Evolutionary conservation across 2,329 filamentous ascomycete species (phyloP).

Genomic region (Rutstroemia sp.): DNA sequence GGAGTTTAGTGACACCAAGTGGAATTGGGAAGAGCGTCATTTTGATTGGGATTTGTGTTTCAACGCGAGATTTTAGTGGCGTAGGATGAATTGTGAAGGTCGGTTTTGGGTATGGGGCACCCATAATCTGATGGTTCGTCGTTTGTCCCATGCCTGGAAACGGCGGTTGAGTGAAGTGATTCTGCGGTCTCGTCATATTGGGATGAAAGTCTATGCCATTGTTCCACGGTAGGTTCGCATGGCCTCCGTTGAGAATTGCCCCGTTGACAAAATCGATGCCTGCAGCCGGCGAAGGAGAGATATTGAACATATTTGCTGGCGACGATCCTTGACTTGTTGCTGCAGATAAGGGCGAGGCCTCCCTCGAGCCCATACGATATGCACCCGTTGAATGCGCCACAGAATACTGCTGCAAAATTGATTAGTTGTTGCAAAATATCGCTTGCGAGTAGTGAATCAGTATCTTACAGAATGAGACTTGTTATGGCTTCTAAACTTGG

Average conservation of each 20-base stretch:
- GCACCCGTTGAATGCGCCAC: conserved; percentile 44
- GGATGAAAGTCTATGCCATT: conserved; percentile 18
- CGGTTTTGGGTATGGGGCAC: conserved; percentile 28
- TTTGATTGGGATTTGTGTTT: conserved; percentile 90
- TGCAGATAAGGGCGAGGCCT: conserved; percentile 47
- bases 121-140: conserved; percentile 20
- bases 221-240: conserved; percentile 31
- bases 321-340: conserved; percentile 46
- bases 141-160: conserved; percentile 18
- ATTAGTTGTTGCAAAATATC: conserved; percentile 19
- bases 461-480: conserved; percentile 38
- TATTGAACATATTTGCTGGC: conserved; percentile 35
- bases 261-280: conserved; percentile 34
- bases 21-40: conserved; percentile 73
- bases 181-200: conserved; percentile 14
- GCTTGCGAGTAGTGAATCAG: neutral
- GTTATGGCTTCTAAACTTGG: conserved; percentile 28
- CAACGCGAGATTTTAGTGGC: conserved; percentile 80
- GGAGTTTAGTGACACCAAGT: conserved; percentile 67
- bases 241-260: conserved; percentile 22
- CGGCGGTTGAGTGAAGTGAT: conserved; percentile 11
- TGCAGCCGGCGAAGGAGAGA: conserved; percentile 40
- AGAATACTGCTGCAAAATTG: conserved; percentile 39
- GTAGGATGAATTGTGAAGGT: conserved; percentile 56
- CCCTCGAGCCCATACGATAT: conserved; percentile 41